These are phyloP conservation scores for Nadsonia starkeyi-henricii DNA, from an alignment of 1,139 yeast genomes.

Conservation along the genomic window DNA sequence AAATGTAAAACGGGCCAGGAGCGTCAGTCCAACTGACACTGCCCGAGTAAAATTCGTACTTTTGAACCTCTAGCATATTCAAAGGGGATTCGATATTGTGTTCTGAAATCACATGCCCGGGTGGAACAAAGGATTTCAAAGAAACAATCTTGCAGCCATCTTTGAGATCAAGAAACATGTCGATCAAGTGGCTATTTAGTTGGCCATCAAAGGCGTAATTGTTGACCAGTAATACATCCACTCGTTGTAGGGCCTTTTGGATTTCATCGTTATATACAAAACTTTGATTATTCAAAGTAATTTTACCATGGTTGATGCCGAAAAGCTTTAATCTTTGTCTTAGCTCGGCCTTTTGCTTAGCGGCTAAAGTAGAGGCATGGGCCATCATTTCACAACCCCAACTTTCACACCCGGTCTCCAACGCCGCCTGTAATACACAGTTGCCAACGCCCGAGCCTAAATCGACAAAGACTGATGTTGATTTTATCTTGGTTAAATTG, in stretches of 20 bases:
- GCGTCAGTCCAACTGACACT: slow-evolving; percentile 87
- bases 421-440: slow-evolving; percentile 77
- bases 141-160: slow-evolving; percentile 72
- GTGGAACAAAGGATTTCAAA: slow-evolving; percentile 54
- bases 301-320: slow-evolving; percentile 47
- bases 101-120: slow-evolving; percentile 40
- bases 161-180: slow-evolving; percentile 46
- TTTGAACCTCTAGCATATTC: slow-evolving; percentile 52
- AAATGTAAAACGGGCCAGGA: slow-evolving; percentile 66
- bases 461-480: slow-evolving; percentile 54
- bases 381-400: slow-evolving; percentile 88
- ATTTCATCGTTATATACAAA: slow-evolving; percentile 56
- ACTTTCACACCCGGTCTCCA: slow-evolving; percentile 71
- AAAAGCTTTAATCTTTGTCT: slow-evolving; percentile 42
- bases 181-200: slow-evolving; percentile 55
- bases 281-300: slow-evolving; percentile 47
- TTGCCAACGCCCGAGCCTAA: slow-evolving; percentile 93
- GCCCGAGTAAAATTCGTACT: slow-evolving; percentile 49
- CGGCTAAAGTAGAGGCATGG: slow-evolving; percentile 61
- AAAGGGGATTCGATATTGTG: slow-evolving; percentile 36
- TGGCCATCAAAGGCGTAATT: slow-evolving; percentile 71
- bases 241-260: slow-evolving; percentile 36
- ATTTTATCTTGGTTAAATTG: slow-evolving; percentile 43
- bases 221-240: slow-evolving; percentile 66
- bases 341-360: slow-evolving; percentile 44